These are phyloP conservation scores for Candida quercuum DNA, from an alignment of 805 yeast species.

Conservation along the genomic window DNA sequence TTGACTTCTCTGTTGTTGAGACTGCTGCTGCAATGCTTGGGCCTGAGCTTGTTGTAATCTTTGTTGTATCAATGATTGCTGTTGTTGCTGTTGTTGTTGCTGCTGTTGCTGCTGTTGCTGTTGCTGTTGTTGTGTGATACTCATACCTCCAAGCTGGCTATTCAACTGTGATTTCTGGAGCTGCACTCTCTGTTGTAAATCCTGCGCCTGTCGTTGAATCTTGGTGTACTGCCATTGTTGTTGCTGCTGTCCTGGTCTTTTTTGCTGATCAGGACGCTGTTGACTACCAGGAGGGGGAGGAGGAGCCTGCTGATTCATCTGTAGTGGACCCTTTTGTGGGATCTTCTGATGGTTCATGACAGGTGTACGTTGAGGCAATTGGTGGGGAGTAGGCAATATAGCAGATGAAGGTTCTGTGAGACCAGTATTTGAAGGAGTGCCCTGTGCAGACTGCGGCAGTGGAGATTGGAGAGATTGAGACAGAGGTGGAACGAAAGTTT, in stretches of 20 bases:
- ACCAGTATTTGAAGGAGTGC: constrained; percentile 11
- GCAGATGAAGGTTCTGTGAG: constrained; percentile 16
- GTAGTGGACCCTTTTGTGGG: too few relatives aligned
- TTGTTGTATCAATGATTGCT: constrained; percentile 10
- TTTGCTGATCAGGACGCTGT: constrained; percentile 8
- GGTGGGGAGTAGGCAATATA: constrained; percentile 1
- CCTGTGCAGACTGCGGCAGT: constrained; percentile 14
- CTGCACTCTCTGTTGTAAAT: constrained; percentile 20
- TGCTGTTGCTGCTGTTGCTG: constrained; percentile 16
- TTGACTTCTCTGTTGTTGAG: constrained; percentile 19
- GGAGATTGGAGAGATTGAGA: constrained; percentile 18
- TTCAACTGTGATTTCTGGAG: constrained; percentile 19
- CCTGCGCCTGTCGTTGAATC: constrained; percentile 19
- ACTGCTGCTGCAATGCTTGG: constrained; percentile 14
- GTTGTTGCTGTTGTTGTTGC: constrained; percentile 12
- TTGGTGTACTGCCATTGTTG: constrained; percentile 17
- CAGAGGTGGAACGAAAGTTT: not conserved
- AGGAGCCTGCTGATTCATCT: not conserved
- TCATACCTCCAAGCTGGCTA: constrained; percentile 9
- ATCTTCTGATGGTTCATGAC: not conserved
- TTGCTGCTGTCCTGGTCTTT: constrained; percentile 12
- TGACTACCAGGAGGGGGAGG: constrained; percentile 1
- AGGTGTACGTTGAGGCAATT: constrained; percentile 1
- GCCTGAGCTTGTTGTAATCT: constrained; percentile 7
- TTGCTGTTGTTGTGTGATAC: too few relatives aligned